Percentiles rank a stretch among this genome's conserved stretches.
phyloP scores from a whole-genome alignment of 345 rosid species.

The Fremontodendron californicum region DNA sequence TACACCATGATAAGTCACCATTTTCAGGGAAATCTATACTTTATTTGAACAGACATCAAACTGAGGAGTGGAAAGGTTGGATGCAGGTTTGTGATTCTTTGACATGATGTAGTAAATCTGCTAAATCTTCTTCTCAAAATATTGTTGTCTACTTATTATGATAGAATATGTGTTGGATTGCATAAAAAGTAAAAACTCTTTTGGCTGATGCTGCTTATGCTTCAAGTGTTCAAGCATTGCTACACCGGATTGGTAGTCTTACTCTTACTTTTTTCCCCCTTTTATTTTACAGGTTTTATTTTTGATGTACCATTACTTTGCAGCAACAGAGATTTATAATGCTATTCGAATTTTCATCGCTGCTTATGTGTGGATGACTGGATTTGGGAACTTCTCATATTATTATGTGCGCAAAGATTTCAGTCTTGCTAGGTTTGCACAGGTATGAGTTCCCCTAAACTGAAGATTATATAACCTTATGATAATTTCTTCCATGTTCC shows the following conservation, averaged over 20 bases:
- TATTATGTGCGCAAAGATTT: slow-evolving; percentile 97
- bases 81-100: slow-evolving; percentile 81
- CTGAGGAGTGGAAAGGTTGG: slow-evolving; percentile 99
- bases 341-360: slow-evolving; percentile 95
- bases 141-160: slow-evolving; percentile 3
- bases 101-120: neutral
- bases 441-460: slow-evolving; percentile 45
- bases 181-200: neutral
- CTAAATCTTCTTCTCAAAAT: neutral
- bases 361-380: slow-evolving; percentile 99
- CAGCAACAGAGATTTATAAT: slow-evolving; percentile 89
- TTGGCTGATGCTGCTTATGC: slow-evolving; percentile 2
- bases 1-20: slow-evolving; percentile 86
- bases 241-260: slow-evolving; percentile 2
- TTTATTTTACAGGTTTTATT: slow-evolving; percentile 72
- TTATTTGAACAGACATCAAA: slow-evolving; percentile 96
- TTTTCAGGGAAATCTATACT: slow-evolving; percentile 82
- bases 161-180: neutral
- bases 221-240: slow-evolving; percentile 12
- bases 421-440: slow-evolving; percentile 91
- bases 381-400: slow-evolving; percentile 98
- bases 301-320: slow-evolving; percentile 99
- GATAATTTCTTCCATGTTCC: slow-evolving; percentile 20
- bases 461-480: neutral
- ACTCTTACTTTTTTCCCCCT: neutral